These are phyloP conservation scores for Jackrogersella multiformis DNA, from an alignment of 495 filamentous ascomycete genomes.

Conservation along the genomic window DNA sequence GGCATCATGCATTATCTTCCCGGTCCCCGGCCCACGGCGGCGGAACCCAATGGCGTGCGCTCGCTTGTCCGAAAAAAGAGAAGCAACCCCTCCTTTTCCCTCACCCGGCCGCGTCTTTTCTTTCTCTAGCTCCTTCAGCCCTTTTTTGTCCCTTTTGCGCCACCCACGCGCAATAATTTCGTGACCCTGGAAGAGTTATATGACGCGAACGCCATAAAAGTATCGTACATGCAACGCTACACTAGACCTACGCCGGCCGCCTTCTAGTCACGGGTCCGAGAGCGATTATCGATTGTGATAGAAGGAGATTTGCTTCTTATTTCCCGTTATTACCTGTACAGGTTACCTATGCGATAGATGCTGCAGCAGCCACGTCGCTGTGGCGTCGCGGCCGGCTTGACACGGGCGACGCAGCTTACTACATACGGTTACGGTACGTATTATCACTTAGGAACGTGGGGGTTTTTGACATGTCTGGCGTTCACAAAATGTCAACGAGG, in stretches of 20 bases:
- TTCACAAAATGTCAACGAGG: constrained; percentile 2
- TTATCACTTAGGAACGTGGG: not conserved
- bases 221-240: not conserved
- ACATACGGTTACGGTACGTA: not conserved
- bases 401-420: constrained; percentile 23
- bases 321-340: not conserved
- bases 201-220: constrained; percentile 16
- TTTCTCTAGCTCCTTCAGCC: constrained; percentile 31
- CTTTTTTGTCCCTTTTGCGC: no score
- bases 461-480: not conserved
- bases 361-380: constrained; percentile 18
- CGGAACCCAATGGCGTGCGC: constrained; percentile 40
- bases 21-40: constrained; percentile 39
- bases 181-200: constrained; percentile 22
- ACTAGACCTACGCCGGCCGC: constrained; percentile 15
- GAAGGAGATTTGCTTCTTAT: constrained; percentile 20
- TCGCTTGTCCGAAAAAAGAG: constrained; percentile 40
- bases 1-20: constrained; percentile 42
- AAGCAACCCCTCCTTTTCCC: constrained; percentile 28
- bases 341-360: not conserved
- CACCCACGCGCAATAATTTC: constrained; percentile 13
- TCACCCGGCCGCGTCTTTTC: constrained; percentile 10
- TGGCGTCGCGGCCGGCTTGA: constrained; percentile 25
- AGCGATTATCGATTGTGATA: not conserved
- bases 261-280: constrained; percentile 4